Evolutionary conservation across 2,329 filamentous ascomycete genomes (phyloP).

Genomic region (Taxawa tesnikishii): DNA sequence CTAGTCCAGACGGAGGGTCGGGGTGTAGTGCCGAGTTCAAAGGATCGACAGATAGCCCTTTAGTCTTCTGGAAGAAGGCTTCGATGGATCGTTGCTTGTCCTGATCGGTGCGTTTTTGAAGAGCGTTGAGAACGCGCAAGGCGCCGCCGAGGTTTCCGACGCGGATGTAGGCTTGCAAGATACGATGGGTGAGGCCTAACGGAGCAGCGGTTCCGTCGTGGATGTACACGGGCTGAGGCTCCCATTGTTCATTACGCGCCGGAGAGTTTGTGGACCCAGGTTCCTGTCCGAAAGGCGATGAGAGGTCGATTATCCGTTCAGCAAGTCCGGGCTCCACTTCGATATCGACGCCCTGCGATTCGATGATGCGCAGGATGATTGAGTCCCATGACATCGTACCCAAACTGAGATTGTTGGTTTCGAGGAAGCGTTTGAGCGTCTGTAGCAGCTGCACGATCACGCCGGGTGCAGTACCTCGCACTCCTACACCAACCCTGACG

Average conservation of each 20-base stretch:
- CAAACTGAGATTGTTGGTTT: constrained; percentile 23
- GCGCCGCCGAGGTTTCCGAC: constrained; percentile 26
- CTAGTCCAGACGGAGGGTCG: constrained; percentile 2
- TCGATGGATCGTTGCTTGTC: constrained; percentile 30
- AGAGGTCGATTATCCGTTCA: constrained; percentile 24
- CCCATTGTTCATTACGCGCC: constrained; percentile 7
- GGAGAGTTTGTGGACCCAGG: constrained; percentile 22
- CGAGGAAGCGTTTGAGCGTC: constrained; percentile 24
- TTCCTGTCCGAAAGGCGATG: constrained; percentile 28
- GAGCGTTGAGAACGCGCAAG: constrained; percentile 21
- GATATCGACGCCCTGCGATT: constrained; percentile 34
- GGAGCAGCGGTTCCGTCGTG: constrained; percentile 30
- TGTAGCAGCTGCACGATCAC: constrained; percentile 21
- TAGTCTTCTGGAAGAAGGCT: constrained; percentile 24
- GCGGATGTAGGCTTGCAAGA: constrained; percentile 25
- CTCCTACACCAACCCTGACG: constrained; percentile 30
- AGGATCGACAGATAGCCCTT: no score
- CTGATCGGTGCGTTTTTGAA: constrained; percentile 28
- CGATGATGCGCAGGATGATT: constrained; percentile 37
- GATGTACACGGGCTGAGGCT: constrained; percentile 25
- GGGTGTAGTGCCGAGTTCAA: no score
- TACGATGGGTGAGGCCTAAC: constrained; percentile 29
- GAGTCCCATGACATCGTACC: constrained; percentile 31
- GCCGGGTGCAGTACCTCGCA: constrained; percentile 22
- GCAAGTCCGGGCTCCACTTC: constrained; percentile 32